Evolutionary conservation across 2,329 filamentous ascomycete species (phyloP).

Genomic region (Phyllosticta citrichinensis): DNA sequence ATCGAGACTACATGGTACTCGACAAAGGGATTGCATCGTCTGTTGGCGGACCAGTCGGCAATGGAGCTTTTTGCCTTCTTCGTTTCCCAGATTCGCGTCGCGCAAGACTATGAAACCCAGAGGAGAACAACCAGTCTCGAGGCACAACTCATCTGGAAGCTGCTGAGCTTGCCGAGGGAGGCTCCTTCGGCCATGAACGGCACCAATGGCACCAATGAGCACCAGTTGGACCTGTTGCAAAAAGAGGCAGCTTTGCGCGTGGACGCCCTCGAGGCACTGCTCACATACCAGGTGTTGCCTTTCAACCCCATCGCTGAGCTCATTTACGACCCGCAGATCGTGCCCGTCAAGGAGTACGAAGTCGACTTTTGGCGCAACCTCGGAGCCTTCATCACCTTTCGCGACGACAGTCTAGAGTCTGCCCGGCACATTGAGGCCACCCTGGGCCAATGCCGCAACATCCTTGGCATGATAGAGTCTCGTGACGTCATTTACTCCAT

Average conservation of each 20-base stretch:
- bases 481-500: constrained; percentile 86
- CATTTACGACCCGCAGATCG: constrained; percentile 36
- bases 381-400: constrained; percentile 59
- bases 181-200: constrained; percentile 25
- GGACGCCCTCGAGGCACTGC: constrained; percentile 62
- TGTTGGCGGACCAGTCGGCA: constrained; percentile 48
- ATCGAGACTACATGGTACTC: constrained; percentile 80
- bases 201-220: constrained; percentile 32
- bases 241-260: constrained; percentile 59
- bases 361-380: constrained; percentile 76
- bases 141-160: constrained; percentile 50
- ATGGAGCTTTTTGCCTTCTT: constrained; percentile 59
- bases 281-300: constrained; percentile 59
- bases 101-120: constrained; percentile 7
- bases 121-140: constrained; percentile 39
- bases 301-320: constrained; percentile 47
- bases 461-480: constrained; percentile 74
- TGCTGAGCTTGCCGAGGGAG: constrained; percentile 44
- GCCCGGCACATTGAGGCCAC: constrained; percentile 54
- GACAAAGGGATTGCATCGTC: constrained; percentile 40
- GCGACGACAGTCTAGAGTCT: constrained; percentile 48
- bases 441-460: constrained; percentile 53
- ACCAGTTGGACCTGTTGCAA: constrained; percentile 47
- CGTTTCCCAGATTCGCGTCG: constrained; percentile 31
- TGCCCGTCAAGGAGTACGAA: constrained; percentile 36